These are phyloP conservation scores for Arabidopsis arenosa DNA, from an alignment of 345 rosid species.

Conservation along the genomic window DNA sequence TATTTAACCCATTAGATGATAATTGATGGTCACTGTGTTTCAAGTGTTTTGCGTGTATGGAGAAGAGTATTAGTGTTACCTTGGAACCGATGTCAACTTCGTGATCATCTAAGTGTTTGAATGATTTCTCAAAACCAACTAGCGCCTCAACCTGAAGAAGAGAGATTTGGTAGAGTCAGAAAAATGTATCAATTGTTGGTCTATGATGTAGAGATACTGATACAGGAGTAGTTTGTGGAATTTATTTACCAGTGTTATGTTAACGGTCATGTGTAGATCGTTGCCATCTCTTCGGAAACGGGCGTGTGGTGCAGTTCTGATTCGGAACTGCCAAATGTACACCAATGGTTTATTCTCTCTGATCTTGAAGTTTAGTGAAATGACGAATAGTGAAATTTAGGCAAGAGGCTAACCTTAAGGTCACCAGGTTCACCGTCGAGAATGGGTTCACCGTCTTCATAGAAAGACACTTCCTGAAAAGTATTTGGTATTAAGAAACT, in stretches of 20 bases:
- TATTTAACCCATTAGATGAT: not conserved
- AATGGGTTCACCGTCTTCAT: conserved; percentile 94
- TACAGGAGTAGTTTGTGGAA: not conserved
- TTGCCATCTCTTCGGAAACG: conserved; percentile 86
- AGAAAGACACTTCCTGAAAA: conserved; percentile 87
- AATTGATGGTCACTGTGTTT: not conserved
- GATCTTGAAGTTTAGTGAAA: not conserved
- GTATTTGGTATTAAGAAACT: conserved; percentile 6
- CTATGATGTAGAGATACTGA: conserved; percentile 10
- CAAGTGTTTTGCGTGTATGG: not conserved
- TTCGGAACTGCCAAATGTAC: conserved; percentile 68
- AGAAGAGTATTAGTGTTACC: conserved; percentile 50
- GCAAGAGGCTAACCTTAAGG: conserved; percentile 68
- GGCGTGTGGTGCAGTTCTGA: conserved; percentile 84
- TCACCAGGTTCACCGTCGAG: conserved; percentile 99
- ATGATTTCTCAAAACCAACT: conserved; percentile 93
- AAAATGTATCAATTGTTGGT: not conserved
- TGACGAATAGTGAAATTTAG: not conserved
- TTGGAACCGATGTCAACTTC: conserved; percentile 79
- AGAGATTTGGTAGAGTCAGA: not conserved
- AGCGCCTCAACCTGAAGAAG: conserved; percentile 86
- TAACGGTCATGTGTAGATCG: conserved; percentile 83
- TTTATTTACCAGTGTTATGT: conserved; percentile 76
- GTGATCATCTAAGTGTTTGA: conserved; percentile 96
- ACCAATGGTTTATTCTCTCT: not conserved